Base-by-base conservation (phyloP, 768 basidiomycete species). In the Boletellus sp. region DNA sequence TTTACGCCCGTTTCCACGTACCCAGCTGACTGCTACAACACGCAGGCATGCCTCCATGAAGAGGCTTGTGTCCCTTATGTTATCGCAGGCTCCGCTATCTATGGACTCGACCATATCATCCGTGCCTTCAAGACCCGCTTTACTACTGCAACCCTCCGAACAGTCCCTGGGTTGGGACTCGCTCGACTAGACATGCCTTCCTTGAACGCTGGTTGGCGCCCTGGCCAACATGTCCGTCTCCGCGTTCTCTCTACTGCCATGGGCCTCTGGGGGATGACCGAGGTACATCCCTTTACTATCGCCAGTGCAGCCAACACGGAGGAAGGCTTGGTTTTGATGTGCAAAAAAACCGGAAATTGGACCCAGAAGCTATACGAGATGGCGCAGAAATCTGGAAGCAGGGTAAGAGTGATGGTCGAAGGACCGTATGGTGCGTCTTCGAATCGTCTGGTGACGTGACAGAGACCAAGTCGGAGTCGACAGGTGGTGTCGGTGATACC, bases 281-380 rank as follows among this genome's bases (percentile, higher is more conserved):
- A 90, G 61, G 67, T 72, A 1, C 91, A 94, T 56, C 90, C 89
- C 0, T 92, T 92, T 68, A 89, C 90, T 2, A 87, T 93, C 53
- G 83, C 88, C 4, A 84, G 79, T 50, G 80, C 80, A 4, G 72
- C 76, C n/a, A 67, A 69, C 15, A 73, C 72, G 17, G 68, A 72
- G n/a, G 81, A 85, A 35, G 86, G 88, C 0, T 58, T 90, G 53
- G 76, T 84, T 2, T 64, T 91, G 40, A 70, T 89, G 65, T 79
- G 78, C 53, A 90, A 87, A 71, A 77, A 74, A 50, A 67, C 74
- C 0, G 89, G 89, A 1, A 69, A 69, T 4, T 91, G 85, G 84
- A 87, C 87, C 8, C 65, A 62, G 3, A 72, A 65, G 22, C 63
- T 91, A 26, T 81, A 77, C 53, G 74, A 78, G 32, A 67, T 81